phyloP scores from a whole-genome alignment of 805 yeast species.

The Saccharomycopsis fibuligera region DNA sequence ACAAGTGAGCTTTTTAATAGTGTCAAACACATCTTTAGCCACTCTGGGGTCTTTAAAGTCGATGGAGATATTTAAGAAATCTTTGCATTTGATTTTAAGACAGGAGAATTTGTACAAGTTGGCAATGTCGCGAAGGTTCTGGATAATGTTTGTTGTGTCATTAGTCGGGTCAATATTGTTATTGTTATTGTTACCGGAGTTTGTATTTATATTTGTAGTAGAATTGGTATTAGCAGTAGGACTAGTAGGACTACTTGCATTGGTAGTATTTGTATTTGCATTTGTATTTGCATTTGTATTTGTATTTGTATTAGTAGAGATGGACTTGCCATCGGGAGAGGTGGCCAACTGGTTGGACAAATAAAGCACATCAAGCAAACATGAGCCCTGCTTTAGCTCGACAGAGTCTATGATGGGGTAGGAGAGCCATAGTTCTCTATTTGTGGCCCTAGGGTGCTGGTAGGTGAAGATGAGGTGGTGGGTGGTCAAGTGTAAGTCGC shows the following conservation, averaged over 20 bases:
- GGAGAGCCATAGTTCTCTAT: constrained; percentile 81
- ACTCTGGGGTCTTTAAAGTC: constrained; percentile 55
- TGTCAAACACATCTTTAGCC: constrained; percentile 67
- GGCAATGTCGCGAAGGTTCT: constrained; percentile 22
- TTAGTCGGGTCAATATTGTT: neutral
- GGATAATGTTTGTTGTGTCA: constrained; percentile 13
- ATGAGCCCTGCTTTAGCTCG: constrained; percentile 48
- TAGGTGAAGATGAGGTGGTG: constrained; percentile 67
- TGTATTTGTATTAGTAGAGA: neutral
- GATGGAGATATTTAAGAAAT: constrained; percentile 74
- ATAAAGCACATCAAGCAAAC: constrained; percentile 28
- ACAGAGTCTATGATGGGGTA: constrained; percentile 75
- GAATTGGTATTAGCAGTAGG: neutral
- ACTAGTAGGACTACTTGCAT: no score
- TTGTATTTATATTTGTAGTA: neutral
- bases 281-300: constrained; percentile 18
- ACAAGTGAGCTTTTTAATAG: constrained; percentile 61
- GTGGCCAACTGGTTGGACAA: constrained; percentile 14
- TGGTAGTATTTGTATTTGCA: neutral
- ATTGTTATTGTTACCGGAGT: neutral
- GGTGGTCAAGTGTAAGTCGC: constrained; percentile 63
- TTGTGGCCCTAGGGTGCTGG: constrained; percentile 24
- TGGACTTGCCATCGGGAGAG: constrained; percentile 18
- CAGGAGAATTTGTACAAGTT: constrained; percentile 35
- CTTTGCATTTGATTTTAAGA: constrained; percentile 72